Base-by-base conservation (phyloP, 345 rosid species). In the Erodium maritimum region DNA sequence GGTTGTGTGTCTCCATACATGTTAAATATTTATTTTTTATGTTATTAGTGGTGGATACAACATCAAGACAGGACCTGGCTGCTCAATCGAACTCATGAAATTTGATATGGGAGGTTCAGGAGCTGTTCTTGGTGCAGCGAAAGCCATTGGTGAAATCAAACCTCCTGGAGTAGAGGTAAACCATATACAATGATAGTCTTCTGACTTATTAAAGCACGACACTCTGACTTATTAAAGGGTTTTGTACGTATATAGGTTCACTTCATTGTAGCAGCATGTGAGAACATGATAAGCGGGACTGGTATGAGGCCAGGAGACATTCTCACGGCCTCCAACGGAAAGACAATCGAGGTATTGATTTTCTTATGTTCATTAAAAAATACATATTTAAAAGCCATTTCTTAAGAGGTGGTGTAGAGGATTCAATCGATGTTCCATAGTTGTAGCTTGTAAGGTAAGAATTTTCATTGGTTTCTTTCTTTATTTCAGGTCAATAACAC, bases 281-380 rank as follows among this genome's bases (percentile, higher is more conserved):
- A 93, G 80, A 89, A 93, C 73, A 89, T 93, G 99, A 89, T 93
- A 45, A 93, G 99, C 66, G 99, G 99, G 61, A 87, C 99, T 1
- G 97, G 99, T 61, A 93, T 93, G 96, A 82, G 99, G 75, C 99
- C 97, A 19, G 99, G 99, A 58, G 99, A 93, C 69, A 76, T 93
- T 65, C 58, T 93, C 68, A 93, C 99, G 1, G 97, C 97, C 64
- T 83, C 97, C 54, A 93, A 93, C 48, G 99, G 97, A 65, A 93
- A 89, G 82, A 93, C 97, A 45, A 85, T 87, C 65, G 97, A 90
- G 91, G 97, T 85, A 74, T 59, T 17, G 54, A 62, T 56, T 33
- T 48, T 12, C 23, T 34, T 17, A 0, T 19, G 22, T 29, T 0
- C 24, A 14, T 12, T 0, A 42, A 11, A 42, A 3, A 14, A 3